Base-by-base conservation (phyloP, 1,284 basidiomycete species). In the Sanghuangporus sanghuang region DNA sequence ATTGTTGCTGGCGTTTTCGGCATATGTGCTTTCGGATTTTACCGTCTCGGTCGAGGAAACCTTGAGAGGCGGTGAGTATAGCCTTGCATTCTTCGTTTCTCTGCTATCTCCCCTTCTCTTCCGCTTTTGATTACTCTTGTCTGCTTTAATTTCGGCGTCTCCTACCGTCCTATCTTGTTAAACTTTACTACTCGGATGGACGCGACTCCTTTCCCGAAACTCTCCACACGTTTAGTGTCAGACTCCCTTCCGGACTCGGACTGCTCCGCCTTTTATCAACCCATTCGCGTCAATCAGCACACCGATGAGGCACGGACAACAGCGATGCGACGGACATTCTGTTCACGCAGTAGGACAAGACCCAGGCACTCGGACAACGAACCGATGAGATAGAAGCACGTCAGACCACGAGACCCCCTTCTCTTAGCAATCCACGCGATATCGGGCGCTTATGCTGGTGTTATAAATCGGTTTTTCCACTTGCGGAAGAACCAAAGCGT, bases 1-100 rank as follows among this genome's bases (percentile, higher is more conserved):
- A 88, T 98, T 73, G 91, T 99, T 69, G 90, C 86, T 66, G 90
- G 87, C 52, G 89, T 96, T 69, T 85, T 89, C 68, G 89, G 86
- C 66, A 81, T 98, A 70, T 96, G 93, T 77, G 87, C 85, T 18
- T 96, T 89, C 76, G 96, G 96, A 21, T 97, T 98, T 80, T 99
- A 93, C 81, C 86, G 90, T 68, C 78, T 97, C 67, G 96, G 93
- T 73, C 83, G 84, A 79, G 94, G 93, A 64, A 97, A 96, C 76
- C 74, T 94, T 44, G 97, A 99, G 81, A 88, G 89, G 82, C 85
- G 93, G 96, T 97, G 77, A 76, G 90, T 79, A 27, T 64, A 62
- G 67, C 73, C 71, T 14, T n/a, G 11, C 21, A 38, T 16, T 61
- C 21, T 16, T 61, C 21, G 18, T n/a, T 53, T 57, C 48, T 27